phyloP scores from a whole-genome alignment of 2,329 filamentous ascomycete genomes.

The Alternaria gaisen region DNA sequence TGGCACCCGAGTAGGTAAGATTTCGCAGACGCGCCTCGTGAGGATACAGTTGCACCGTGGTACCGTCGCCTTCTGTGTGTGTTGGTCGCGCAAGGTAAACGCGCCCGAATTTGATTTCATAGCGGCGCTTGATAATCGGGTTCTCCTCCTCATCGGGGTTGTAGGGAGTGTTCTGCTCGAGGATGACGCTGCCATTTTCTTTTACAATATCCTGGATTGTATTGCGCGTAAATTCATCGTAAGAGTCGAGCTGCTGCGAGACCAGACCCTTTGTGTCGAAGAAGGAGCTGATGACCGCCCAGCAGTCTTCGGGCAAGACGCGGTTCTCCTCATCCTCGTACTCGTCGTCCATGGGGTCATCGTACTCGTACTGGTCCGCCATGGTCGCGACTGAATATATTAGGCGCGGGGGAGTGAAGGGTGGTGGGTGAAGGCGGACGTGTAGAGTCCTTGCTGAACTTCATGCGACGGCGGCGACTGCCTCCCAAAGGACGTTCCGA shows the following conservation, averaged over 20 bases:
- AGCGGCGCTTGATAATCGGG: conserved; percentile 85
- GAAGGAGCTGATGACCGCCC: conserved; percentile 96
- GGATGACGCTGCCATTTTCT: conserved; percentile 89
- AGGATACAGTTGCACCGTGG: conserved; percentile 83
- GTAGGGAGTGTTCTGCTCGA: conserved; percentile 89
- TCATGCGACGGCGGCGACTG: conserved; percentile 36
- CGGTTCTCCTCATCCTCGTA: conserved; percentile 71
- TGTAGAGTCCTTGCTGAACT: conserved; percentile 29
- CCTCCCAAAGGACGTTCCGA: conserved; percentile 30
- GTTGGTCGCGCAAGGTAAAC: conserved; percentile 89
- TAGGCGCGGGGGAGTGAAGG: conserved; percentile 8
- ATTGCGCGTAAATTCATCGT: conserved; percentile 93
- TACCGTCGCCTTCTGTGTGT: conserved; percentile 92
- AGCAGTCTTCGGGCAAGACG: conserved; percentile 95
- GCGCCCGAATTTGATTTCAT: conserved; percentile 93
- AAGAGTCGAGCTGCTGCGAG: conserved; percentile 97
- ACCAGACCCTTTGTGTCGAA: conserved; percentile 96
- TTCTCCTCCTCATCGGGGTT: conserved; percentile 72
- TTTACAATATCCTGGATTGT: conserved; percentile 95
- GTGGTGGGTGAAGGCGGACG: conserved; percentile 20
- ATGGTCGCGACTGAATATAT: conserved; percentile 48
- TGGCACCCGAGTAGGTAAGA: conserved; percentile 90
- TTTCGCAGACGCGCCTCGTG: conserved; percentile 97
- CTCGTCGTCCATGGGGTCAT: conserved; percentile 53
- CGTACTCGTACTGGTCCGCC: conserved; percentile 52